A percentile compares a stretch with the other conserved stretches of the same genome.
Conservation (phyloP, 129 eudicot species). For the Deinandra increscens region DNA sequence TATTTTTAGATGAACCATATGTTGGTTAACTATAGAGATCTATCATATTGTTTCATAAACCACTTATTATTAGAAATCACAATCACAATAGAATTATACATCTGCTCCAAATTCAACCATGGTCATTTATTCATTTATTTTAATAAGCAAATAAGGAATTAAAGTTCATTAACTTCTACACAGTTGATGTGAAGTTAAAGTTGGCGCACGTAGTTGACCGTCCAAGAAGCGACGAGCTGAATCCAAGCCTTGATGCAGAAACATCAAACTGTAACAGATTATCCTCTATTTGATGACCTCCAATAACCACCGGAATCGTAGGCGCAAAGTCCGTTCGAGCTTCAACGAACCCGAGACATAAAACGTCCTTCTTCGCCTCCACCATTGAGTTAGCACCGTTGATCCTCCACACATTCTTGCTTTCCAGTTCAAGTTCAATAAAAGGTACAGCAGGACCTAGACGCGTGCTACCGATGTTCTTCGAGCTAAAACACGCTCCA, state of each 20-base stretch:
- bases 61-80: too few relatives aligned
- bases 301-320: constrained; percentile 33
- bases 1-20: too few relatives aligned
- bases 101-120: neutral
- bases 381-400: constrained; percentile 43
- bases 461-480: constrained; percentile 9
- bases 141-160: too few relatives aligned
- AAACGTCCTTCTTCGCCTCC: constrained; percentile 24
- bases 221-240: constrained; percentile 38
- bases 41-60: too few relatives aligned
- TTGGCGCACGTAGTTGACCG: constrained; percentile 38
- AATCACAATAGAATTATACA: too few relatives aligned
- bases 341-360: constrained; percentile 39
- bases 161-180: neutral
- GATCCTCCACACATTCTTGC: constrained; percentile 30
- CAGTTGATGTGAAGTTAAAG: constrained; percentile 30
- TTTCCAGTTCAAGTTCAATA: constrained; percentile 30
- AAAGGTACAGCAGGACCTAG: constrained; percentile 39
- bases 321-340: constrained; percentile 28
- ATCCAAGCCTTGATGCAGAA: constrained; percentile 35
- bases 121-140: neutral
- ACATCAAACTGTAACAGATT: constrained; percentile 41
- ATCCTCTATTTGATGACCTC: constrained; percentile 44
- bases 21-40: too few relatives aligned
- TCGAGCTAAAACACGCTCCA: constrained; percentile 26